phyloP scores from a whole-genome alignment of 2,329 filamentous ascomycete genomes.

The Colletotrichum sp. region DNA sequence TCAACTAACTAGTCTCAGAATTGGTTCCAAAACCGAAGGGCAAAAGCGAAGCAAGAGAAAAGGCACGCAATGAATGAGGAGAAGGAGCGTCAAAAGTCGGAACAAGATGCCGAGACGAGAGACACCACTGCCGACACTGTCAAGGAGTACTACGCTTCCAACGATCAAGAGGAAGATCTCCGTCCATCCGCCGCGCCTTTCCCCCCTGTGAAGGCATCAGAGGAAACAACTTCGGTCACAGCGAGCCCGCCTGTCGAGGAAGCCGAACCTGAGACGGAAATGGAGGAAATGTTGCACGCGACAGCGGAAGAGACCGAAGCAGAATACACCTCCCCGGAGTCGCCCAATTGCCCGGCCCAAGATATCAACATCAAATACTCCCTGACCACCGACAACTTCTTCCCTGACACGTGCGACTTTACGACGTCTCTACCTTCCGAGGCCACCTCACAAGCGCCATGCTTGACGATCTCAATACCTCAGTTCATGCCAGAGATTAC shows the following conservation, averaged over 20 bases:
- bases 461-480: constrained; percentile 19
- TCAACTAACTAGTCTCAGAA: constrained; percentile 53
- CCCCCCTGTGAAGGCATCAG: constrained; percentile 7
- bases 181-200: constrained; percentile 43
- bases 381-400: constrained; percentile 7
- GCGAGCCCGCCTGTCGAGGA: background rate
- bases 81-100: constrained; percentile 39
- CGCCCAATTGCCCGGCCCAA: constrained; percentile 4
- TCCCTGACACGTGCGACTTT: constrained; percentile 20
- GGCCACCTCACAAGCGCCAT: background rate
- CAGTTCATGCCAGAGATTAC: constrained; percentile 9
- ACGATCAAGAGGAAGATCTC: constrained; percentile 37
- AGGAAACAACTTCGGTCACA: background rate
- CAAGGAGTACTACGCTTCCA: constrained; percentile 36
- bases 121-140: constrained; percentile 31
- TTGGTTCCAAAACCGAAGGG: constrained; percentile 72
- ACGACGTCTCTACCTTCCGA: constrained; percentile 4
- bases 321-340: constrained; percentile 17
- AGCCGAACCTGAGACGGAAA: background rate
- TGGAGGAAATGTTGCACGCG: background rate
- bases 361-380: constrained; percentile 10
- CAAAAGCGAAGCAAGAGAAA: constrained; percentile 69
- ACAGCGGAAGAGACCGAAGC: background rate
- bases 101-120: constrained; percentile 41
- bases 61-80: constrained; percentile 52